Evolutionary conservation across 345 rosid species (phyloP).

Genomic region (Ceriops tagal): DNA sequence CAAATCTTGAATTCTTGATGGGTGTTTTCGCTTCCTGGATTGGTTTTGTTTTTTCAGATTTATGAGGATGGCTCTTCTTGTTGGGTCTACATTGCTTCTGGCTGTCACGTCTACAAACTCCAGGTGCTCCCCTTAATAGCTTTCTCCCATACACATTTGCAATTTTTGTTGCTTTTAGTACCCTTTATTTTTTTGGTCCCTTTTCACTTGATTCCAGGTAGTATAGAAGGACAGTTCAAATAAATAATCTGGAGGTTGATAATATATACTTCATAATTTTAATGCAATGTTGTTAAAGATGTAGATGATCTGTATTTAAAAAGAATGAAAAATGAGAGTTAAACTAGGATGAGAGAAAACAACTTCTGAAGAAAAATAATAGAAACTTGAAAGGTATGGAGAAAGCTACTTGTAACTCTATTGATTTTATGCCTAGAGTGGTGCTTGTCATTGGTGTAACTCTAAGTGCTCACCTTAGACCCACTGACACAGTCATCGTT

Average conservation of each 20-base stretch:
- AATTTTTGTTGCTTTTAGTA: neutral
- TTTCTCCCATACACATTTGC: too few relatives aligned
- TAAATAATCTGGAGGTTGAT: too few relatives aligned
- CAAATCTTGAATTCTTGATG: neutral
- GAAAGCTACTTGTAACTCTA: neutral
- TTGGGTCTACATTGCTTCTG: constrained; percentile 64
- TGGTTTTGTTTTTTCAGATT: constrained; percentile 27
- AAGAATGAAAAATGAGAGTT: too few relatives aligned
- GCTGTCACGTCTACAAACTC: constrained; percentile 46
- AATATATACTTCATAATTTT: too few relatives aligned
- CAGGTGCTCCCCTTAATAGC: constrained; percentile 24
- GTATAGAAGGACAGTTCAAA: too few relatives aligned
- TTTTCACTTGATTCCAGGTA: too few relatives aligned
- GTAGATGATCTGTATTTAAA: too few relatives aligned
- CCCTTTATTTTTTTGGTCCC: neutral
- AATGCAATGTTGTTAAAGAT: too few relatives aligned
- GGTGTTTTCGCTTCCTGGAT: neutral
- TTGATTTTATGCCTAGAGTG: neutral
- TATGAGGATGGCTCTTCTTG: constrained; percentile 43
- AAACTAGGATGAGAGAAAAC: too few relatives aligned
- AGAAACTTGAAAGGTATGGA: neutral
- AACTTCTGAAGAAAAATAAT: neutral
- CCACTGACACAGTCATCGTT: neutral
- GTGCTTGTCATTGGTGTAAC: neutral
- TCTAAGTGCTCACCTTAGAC: neutral